Percentiles rank a stretch among this genome's conserved stretches.
These are phyloP conservation scores for Beta macrorhiza DNA, from an alignment of 179 eudicot species.

Conservation along the genomic window DNA sequence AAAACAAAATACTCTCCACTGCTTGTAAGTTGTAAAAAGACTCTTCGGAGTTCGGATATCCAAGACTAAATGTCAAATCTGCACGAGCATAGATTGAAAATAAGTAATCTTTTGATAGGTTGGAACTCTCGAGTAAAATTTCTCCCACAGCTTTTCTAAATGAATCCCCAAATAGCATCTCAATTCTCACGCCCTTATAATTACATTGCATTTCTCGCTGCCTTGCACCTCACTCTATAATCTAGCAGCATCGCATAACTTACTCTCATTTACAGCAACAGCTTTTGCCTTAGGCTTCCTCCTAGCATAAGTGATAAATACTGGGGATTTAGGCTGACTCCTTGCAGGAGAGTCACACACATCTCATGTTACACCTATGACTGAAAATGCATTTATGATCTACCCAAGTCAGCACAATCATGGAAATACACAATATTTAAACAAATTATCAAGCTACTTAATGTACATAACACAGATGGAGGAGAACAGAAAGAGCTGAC, in stretches of 20 bases:
- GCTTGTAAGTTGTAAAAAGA: not conserved
- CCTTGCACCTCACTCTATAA: too few relatives aligned
- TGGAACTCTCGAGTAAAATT: too few relatives aligned
- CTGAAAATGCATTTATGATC: not conserved
- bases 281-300: too few relatives aligned
- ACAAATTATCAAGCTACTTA: not conserved
- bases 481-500: not conserved
- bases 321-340: too few relatives aligned
- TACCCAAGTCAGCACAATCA: not conserved
- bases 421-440: not conserved
- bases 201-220: too few relatives aligned
- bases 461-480: not conserved
- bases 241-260: too few relatives aligned
- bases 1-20: not conserved
- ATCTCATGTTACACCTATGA: constrained; percentile 3
- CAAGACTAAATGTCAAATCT: not conserved
- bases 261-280: too few relatives aligned
- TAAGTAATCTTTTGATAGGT: not conserved
- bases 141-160: too few relatives aligned
- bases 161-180: too few relatives aligned
- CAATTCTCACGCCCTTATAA: too few relatives aligned
- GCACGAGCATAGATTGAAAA: not conserved
- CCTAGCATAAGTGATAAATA: too few relatives aligned
- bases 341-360: not conserved
- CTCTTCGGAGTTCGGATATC: not conserved